Conservation (phyloP, 257 asterid genomes). For the Thymus quinquecostatus region DNA sequence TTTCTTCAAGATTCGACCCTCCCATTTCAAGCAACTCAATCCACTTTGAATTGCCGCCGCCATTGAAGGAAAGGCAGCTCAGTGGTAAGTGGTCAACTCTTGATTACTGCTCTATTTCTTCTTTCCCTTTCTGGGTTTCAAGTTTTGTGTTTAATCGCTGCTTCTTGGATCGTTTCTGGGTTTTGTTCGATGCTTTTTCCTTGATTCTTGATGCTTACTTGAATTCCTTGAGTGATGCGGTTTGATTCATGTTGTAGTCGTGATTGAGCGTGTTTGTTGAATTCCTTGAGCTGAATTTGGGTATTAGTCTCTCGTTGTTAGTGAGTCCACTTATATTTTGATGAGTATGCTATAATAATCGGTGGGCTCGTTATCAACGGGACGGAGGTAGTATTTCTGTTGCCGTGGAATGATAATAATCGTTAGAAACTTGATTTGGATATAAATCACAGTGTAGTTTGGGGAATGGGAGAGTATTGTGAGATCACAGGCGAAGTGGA, state of each 20-base stretch:
- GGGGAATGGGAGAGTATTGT: background rate
- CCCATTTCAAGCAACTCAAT: background rate
- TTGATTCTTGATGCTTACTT: background rate
- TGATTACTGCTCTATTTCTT: background rate
- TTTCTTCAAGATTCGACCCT: background rate
- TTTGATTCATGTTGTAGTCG: background rate
- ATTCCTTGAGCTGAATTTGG: constrained; percentile 4
- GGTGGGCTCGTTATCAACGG: too few species aligned
- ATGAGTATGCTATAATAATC: too few species aligned
- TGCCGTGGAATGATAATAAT: too few species aligned
- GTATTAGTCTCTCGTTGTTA: too few species aligned
- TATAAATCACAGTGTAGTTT: constrained; percentile 1
- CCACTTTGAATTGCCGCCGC: constrained; percentile 8
- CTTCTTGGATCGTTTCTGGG: background rate
- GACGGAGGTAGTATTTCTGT: too few species aligned
- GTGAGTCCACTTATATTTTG: too few species aligned
- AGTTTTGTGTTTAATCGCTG: constrained; percentile 9
- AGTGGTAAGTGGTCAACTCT: constrained; percentile 27
- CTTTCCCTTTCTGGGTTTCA: background rate
- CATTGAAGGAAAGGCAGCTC: constrained; percentile 11
- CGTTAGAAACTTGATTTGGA: too few species aligned
- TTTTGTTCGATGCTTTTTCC: background rate
- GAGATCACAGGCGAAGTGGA: background rate
- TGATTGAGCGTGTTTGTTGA: background rate
- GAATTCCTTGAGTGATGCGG: constrained; percentile 19